A percentile compares a stretch with the other conserved stretches of the same genome.
Evolutionary conservation across 129 eudicot genomes (phyloP).

Genomic region (Solidago caesia): DNA sequence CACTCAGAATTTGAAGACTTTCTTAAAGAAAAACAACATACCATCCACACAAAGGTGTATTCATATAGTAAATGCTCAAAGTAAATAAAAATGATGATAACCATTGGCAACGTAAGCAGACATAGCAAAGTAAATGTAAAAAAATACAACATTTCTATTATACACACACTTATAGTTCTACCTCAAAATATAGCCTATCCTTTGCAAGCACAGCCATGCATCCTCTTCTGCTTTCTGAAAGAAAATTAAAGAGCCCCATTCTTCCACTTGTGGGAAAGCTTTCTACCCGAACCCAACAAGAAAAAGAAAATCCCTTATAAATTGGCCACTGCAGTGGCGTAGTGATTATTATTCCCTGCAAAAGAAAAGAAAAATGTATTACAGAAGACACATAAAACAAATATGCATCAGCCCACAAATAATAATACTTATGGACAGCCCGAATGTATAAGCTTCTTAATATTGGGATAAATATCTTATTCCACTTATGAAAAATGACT

Average conservation of each 20-base stretch:
- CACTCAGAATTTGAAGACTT: background rate
- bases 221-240: conserved; percentile 84
- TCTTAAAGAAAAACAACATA: conserved; percentile 12
- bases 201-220: conserved; percentile 71
- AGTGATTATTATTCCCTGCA: conserved; percentile 82
- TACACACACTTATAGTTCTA: conserved; percentile 20
- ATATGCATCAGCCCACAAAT: conserved; percentile 2
- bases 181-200: conserved; percentile 85
- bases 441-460: background rate
- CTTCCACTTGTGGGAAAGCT: conserved; percentile 73
- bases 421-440: background rate
- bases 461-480: background rate
- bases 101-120: conserved; percentile 1
- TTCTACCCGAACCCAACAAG: conserved; percentile 97
- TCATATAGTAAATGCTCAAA: conserved; percentile 16
- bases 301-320: conserved; percentile 87
- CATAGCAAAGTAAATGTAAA: conserved; percentile 7
- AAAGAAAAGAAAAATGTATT: background rate
- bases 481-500: background rate
- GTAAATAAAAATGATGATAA: background rate
- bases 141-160: background rate
- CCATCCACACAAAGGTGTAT: conserved; percentile 7
- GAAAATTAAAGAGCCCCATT: conserved; percentile 93
- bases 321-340: conserved; percentile 89
- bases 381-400: conserved; percentile 2